A percentile compares a stretch with the other conserved stretches of the same genome.
Conservation (phyloP, 2,329 filamentous ascomycete species). For the Arthrobotrys sphaeroides region DNA sequence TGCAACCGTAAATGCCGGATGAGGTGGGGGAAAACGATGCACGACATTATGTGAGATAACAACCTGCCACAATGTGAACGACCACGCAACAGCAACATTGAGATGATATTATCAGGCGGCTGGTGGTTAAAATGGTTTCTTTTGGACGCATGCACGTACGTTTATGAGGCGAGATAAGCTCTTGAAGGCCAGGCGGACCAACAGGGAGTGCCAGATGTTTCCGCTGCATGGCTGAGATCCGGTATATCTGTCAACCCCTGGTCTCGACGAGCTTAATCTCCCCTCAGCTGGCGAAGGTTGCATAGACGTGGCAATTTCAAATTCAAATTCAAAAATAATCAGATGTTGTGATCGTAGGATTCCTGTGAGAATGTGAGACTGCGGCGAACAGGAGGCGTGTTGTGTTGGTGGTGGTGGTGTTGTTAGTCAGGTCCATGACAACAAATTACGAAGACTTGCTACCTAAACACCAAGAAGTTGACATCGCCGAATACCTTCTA, state of each 20-base stretch:
- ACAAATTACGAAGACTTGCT: slow-evolving; percentile 8
- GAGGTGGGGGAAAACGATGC: slow-evolving; percentile 20
- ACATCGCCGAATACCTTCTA: slow-evolving; percentile 16
- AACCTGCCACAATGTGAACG: not conserved
- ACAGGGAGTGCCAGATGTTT: not conserved
- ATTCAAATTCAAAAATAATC: no score
- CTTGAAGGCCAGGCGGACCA: not conserved
- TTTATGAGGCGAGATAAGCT: slow-evolving; percentile 19
- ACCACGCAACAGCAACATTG: not conserved
- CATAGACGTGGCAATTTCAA: not conserved
- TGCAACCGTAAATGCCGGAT: slow-evolving; percentile 15
- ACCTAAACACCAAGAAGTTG: slow-evolving; percentile 14
- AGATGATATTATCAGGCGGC: slow-evolving; percentile 5
- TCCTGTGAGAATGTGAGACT: not conserved
- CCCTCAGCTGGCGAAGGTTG: not conserved
- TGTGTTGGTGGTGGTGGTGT: slow-evolving; percentile 18
- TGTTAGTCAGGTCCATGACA: slow-evolving; percentile 17
- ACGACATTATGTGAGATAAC: slow-evolving; percentile 17
- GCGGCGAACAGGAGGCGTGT: slow-evolving; percentile 7
- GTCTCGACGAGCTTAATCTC: slow-evolving; percentile 2
- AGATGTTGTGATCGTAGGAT: slow-evolving; percentile 1
- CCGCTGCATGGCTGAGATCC: slow-evolving; percentile 1
- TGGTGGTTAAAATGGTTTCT: not conserved
- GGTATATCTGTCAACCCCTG: not conserved
- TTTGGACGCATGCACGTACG: not conserved